phyloP scores from a whole-genome alignment of 192 early-diverging fungal species.

The Cetraspora pellucida region DNA sequence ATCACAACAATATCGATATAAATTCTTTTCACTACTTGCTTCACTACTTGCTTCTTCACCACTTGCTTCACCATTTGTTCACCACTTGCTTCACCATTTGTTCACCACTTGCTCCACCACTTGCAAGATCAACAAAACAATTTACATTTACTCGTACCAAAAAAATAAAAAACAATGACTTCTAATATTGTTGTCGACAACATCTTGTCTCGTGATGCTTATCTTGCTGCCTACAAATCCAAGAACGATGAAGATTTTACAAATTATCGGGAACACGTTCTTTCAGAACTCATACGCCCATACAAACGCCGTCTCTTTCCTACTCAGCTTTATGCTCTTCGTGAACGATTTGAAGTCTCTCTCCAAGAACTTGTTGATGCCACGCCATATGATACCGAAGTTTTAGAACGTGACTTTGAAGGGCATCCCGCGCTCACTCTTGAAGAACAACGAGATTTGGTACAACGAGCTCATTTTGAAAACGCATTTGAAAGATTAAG shows the following conservation, averaged over 20 bases:
- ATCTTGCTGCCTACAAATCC: background rate
- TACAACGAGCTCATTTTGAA: conserved; percentile 24
- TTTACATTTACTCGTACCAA: background rate
- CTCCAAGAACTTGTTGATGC: conserved; percentile 24
- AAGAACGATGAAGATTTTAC: background rate
- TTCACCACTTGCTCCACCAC: too few species aligned
- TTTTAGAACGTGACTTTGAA: background rate
- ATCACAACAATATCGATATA: too few species aligned
- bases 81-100: too few species aligned
- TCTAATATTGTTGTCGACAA: background rate
- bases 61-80: too few species aligned
- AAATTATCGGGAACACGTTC: conserved; percentile 20
- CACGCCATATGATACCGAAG: background rate
- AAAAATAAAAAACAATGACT: background rate
- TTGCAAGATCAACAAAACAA: too few species aligned
- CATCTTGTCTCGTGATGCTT: conserved; percentile 12
- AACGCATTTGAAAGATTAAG: background rate
- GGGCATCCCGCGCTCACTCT: background rate
- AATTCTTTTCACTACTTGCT: too few species aligned
- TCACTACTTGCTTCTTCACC: too few species aligned
- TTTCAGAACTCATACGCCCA: background rate
- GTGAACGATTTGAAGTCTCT: conserved; percentile 26
- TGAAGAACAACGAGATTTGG: conserved; percentile 21
- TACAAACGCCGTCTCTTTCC: conserved; percentile 21
- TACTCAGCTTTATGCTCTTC: conserved; percentile 8